Base-by-base conservation (phyloP, 2,329 filamentous ascomycete species). In the Neofusicoccum sp. region DNA sequence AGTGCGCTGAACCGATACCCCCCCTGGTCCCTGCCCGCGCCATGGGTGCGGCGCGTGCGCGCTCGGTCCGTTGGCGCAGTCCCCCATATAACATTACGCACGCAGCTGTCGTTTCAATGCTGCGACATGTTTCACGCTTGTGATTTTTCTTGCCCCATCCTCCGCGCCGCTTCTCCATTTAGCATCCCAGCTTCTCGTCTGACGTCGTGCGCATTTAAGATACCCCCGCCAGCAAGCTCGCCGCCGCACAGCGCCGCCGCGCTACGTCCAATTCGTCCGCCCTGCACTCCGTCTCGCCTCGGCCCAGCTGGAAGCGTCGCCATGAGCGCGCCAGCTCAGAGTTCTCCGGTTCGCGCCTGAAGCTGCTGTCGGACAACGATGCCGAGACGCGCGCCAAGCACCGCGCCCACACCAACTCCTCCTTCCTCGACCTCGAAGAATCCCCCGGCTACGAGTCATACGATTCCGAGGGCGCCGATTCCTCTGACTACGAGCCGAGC, bases 371-470 rank as follows among this genome's bases (percentile, higher is more conserved):
- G 11, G 66, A 66, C 22, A 64, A 58, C 37, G 64, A 65, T 34
- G 67, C 69, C 14, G 67, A 68, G 22, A 68, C 71, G 41, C 64
- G 66, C 39, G 67, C 68, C 44, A 66, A 64, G 44, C 66, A 72
- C 63, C 67, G 67, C 44, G 61, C 65, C 61, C 76, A 77, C 67
- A 72, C 72, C 69, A 78, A 76, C 67, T 77, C 75, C 67, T 85
- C 87, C 0, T 89, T 90, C 68, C 76, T 90, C 43, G 86, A 89
- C 64, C 79, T 89, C 54, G 89, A 92, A 50, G 89, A 91, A 73
- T 90, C 88, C 7, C 88, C 90, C 65, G 84, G 80, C 37, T 88
- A 90, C 56, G 87, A 87, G 16, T 84, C 85, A 64, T 81, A 84
- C 61, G 87, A 87, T 69, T 88, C 88, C 1, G 88, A 90, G 63